phyloP scores from a whole-genome alignment of 768 basidiomycete species.

The Hygrophorus pudorinus region DNA sequence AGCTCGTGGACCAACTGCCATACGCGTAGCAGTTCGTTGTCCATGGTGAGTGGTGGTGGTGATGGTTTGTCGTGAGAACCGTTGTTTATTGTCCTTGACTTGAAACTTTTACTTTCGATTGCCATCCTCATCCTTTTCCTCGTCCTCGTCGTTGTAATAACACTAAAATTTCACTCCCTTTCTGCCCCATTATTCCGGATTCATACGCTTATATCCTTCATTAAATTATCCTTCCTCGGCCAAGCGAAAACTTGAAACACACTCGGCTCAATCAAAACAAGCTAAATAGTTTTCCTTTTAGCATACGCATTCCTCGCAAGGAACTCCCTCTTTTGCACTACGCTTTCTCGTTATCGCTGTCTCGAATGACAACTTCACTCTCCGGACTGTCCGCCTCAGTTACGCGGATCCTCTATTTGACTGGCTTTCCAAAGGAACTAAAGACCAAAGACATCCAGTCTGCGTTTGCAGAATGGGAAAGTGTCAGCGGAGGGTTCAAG shows the following conservation, averaged over 20 bases:
- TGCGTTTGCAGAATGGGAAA: slow-evolving; percentile 86
- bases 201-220: not conserved
- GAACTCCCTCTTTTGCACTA: too few species aligned
- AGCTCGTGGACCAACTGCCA: slow-evolving; percentile 79
- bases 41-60: slow-evolving; percentile 28
- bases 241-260: too few species aligned
- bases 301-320: too few species aligned
- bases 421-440: slow-evolving; percentile 90
- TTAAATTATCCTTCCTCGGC: not conserved
- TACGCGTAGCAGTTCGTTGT: slow-evolving; percentile 60
- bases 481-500: slow-evolving; percentile 84
- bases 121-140: not conserved
- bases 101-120: not conserved
- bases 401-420: slow-evolving; percentile 86
- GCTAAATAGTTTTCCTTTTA: too few species aligned
- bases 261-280: too few species aligned
- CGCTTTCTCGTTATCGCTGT: not conserved
- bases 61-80: not conserved
- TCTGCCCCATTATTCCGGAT: not conserved
- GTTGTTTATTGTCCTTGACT: not conserved
- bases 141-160: slow-evolving; percentile 2
- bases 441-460: slow-evolving; percentile 95
- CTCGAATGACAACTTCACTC: slow-evolving; percentile 37
- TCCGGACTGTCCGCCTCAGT: slow-evolving; percentile 87
- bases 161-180: slow-evolving; percentile 3